Percentiles rank a stretch among this genome's conserved stretches.
Evolutionary conservation across 345 rosid species (phyloP).

Genomic region (Moringa oleifera): DNA sequence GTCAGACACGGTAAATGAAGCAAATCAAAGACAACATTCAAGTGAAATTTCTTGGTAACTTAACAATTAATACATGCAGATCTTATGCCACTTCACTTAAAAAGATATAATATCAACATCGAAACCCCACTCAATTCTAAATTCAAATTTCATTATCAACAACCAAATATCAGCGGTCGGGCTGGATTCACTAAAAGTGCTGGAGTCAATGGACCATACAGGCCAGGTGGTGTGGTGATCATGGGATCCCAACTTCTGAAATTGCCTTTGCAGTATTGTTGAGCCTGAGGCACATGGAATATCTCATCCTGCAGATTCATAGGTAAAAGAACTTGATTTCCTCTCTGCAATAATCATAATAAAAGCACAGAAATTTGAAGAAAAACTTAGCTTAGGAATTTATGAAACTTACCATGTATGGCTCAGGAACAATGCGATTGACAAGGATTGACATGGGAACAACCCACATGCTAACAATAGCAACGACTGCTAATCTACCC

Average conservation of each 20-base stretch:
- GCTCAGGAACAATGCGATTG: conserved; percentile 62
- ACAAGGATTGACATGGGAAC: conserved; percentile 66
- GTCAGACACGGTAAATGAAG: no score
- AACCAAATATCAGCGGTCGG: background rate
- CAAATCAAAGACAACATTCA: background rate
- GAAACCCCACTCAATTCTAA: background rate
- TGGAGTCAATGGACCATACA: conserved; percentile 33
- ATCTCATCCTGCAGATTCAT: conserved; percentile 73
- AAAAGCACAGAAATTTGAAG: background rate
- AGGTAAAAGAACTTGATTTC: background rate
- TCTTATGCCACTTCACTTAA: background rate
- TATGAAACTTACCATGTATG: conserved; percentile 67
- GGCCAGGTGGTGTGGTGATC: conserved; percentile 98
- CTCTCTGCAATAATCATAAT: background rate
- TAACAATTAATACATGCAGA: background rate
- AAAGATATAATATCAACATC: background rate
- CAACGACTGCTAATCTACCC: conserved; percentile 63
- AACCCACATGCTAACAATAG: conserved; percentile 69
- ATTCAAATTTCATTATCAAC: no score
- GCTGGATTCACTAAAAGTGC: background rate
- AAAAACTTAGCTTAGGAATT: background rate
- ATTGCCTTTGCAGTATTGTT: conserved; percentile 68
- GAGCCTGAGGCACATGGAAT: conserved; percentile 90
- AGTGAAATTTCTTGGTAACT: background rate
- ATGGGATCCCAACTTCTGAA: conserved; percentile 94